Base-by-base conservation (phyloP, 1,284 basidiomycete genomes). In the Dichomitus squalens region DNA sequence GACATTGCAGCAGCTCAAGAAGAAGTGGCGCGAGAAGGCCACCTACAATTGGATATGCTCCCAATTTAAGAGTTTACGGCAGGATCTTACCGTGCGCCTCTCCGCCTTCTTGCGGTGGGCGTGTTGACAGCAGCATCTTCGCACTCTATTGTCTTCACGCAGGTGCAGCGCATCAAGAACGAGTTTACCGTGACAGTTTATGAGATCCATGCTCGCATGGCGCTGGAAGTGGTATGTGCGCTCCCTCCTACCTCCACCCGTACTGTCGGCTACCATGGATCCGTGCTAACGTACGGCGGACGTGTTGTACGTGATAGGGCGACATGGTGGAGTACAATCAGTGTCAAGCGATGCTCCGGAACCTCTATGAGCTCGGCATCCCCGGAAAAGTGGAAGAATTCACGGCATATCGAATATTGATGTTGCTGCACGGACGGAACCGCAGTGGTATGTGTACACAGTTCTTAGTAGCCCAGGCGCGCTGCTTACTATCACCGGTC, bases 151-250 rank as follows among this genome's bases (percentile, higher is more conserved):
- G 57, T 67, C 49, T 64, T 50, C 33, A 14, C 16, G 7, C 50
- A 97, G 95, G 96, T 99, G n/a, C 97, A 99, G 79, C 88, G 96
- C 34, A 98, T 99, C 72, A 98, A 98, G 79, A 99, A 98, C 68
- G 93, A 97, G 54, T 98, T 99, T 69, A 98, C 97, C 0, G 95
- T 96, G 34, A 85, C 90, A 73, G 96, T 98, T 11, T 99, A 99
- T 72, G 97, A 99, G 74, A 97, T 96, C 46, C 97, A 99, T 75
- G 97, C 95, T 23, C 88, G 97, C 27, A 97, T 99, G 78, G 97
- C 97, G 41, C 77, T 98, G 25, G 95, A 97, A 81, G 92, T 89
- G 66, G 94, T 95, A 73, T 61, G 90, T 74, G 18, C 36, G 29
- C 57, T 46, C 29, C 44, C 40, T 54, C 34, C 41, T 44, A 33